Conservation (phyloP, 2,329 filamentous ascomycete species). For the Hymenoscyphus fraxineus region DNA sequence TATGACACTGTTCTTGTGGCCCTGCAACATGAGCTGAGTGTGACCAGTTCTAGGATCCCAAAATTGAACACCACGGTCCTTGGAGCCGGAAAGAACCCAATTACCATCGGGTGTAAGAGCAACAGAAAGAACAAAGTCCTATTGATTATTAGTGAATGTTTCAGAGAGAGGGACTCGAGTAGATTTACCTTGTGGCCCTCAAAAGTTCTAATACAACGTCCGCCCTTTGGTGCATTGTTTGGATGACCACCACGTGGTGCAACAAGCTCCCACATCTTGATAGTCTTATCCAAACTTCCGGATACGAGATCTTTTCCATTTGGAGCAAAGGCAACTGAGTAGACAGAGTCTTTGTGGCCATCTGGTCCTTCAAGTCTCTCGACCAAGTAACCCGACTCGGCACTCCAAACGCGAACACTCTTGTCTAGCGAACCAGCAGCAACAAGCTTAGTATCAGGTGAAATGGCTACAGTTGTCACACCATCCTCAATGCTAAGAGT, state of each 20-base stretch:
- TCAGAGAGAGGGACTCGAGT: neutral
- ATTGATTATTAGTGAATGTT: conserved; percentile 21
- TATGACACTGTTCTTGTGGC: conserved; percentile 98
- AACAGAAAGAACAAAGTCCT: conserved; percentile 96
- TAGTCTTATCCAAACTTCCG: conserved; percentile 94
- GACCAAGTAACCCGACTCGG: conserved; percentile 76
- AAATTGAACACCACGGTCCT: conserved; percentile 96
- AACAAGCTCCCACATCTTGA: conserved; percentile 97
- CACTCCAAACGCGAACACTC: conserved; percentile 97
- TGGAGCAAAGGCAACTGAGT: conserved; percentile 92
- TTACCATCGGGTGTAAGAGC: conserved; percentile 89
- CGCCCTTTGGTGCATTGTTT: conserved; percentile 69
- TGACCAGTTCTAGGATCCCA: conserved; percentile 94
- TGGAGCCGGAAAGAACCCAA: conserved; percentile 96
- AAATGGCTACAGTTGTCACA: conserved; percentile 96
- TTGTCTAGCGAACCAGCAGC: conserved; percentile 95
- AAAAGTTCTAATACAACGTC: conserved; percentile 94
- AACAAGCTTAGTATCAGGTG: conserved; percentile 88
- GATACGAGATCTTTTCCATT: conserved; percentile 90
- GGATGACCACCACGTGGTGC: conserved; percentile 64
- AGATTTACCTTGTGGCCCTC: conserved; percentile 82
- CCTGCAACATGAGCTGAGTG: conserved; percentile 96
- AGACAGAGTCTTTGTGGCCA: conserved; percentile 95
- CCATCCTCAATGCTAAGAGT: conserved; percentile 93
- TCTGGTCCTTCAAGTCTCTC: conserved; percentile 90